Evolutionary conservation across 495 filamentous ascomycete species (phyloP).

Genomic region (Amphirosellinia nigrospora): DNA sequence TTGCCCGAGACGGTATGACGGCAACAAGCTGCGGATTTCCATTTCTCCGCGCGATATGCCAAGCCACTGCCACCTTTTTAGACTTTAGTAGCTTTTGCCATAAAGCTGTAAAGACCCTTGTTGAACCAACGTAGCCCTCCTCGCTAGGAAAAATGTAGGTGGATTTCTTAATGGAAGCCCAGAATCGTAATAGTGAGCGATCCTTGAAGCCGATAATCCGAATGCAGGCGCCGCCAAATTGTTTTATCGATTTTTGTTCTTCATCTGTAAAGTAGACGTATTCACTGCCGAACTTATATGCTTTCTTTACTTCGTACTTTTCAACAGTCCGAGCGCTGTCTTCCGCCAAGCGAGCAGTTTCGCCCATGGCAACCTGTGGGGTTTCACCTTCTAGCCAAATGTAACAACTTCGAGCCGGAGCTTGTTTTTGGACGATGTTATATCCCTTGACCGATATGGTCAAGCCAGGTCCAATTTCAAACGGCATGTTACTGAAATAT

Average conservation of each 20-base stretch:
- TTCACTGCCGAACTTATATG: slow-evolving; percentile 94
- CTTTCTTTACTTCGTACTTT: slow-evolving; percentile 83
- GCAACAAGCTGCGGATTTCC: slow-evolving; percentile 78
- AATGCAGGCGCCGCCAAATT: slow-evolving; percentile 79
- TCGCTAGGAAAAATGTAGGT: slow-evolving; percentile 96
- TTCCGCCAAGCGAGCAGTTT: slow-evolving; percentile 74
- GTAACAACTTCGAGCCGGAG: slow-evolving; percentile 77
- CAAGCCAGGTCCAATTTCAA: slow-evolving; percentile 85
- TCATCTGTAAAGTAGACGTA: slow-evolving; percentile 84
- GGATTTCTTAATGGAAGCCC: slow-evolving; percentile 84
- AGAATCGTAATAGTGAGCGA: slow-evolving; percentile 72
- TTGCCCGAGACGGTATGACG: slow-evolving; percentile 75
- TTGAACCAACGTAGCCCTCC: slow-evolving; percentile 85
- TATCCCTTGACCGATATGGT: slow-evolving; percentile 93
- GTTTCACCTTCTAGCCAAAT: slow-evolving; percentile 85
- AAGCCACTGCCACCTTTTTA: slow-evolving; percentile 81
- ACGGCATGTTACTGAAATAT: slow-evolving; percentile 80
- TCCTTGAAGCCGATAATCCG: slow-evolving; percentile 96
- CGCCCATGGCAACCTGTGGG: slow-evolving; percentile 75
- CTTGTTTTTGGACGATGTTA: slow-evolving; percentile 83
- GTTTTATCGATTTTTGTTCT: slow-evolving; percentile 74
- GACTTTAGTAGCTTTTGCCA: slow-evolving; percentile 82
- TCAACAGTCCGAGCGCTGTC: slow-evolving; percentile 77
- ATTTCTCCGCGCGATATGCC: slow-evolving; percentile 86
- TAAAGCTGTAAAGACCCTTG: slow-evolving; percentile 88